phyloP scores from a whole-genome alignment of 2,329 filamentous ascomycete genomes.

The Talaromyces pinophilus region DNA sequence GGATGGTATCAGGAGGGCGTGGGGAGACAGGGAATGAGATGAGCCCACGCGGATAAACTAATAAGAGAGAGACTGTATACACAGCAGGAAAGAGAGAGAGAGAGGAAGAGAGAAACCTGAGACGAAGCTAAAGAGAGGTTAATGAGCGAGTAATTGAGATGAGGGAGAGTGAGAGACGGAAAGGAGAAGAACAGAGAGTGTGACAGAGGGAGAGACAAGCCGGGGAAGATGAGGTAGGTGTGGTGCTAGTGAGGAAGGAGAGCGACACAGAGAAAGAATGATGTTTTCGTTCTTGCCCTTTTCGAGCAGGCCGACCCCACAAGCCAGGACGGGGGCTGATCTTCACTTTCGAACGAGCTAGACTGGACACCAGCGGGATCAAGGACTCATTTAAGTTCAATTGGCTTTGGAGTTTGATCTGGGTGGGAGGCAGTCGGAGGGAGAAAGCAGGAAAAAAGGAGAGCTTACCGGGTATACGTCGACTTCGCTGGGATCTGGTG shows the following conservation, averaged over 20 bases:
- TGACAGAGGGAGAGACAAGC: neutral
- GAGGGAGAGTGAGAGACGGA: neutral
- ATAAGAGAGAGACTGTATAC: constrained; percentile 7
- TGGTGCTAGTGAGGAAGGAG: neutral
- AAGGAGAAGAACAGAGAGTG: neutral
- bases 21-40: neutral
- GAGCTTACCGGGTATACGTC: neutral
- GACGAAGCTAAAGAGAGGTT: constrained; percentile 2
- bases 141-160: neutral
- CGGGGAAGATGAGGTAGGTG: neutral
- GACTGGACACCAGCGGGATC: neutral
- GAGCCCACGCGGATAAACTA: neutral
- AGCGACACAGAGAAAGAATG: neutral
- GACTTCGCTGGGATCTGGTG: neutral
- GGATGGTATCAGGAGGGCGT: constrained; percentile 1
- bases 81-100: neutral
- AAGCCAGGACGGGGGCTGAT: constrained; percentile 16
- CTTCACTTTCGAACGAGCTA: constrained; percentile 5
- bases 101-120: neutral
- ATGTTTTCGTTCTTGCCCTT: constrained; percentile 12
- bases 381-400: neutral
- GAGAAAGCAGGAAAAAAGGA: neutral
- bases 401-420: neutral
- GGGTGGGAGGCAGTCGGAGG: neutral
- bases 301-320: constrained; percentile 15